A percentile compares a stretch with the other conserved stretches of the same genome.
phyloP scores from a whole-genome alignment of 1,284 basidiomycete species.

The Xanthoconium separans region DNA sequence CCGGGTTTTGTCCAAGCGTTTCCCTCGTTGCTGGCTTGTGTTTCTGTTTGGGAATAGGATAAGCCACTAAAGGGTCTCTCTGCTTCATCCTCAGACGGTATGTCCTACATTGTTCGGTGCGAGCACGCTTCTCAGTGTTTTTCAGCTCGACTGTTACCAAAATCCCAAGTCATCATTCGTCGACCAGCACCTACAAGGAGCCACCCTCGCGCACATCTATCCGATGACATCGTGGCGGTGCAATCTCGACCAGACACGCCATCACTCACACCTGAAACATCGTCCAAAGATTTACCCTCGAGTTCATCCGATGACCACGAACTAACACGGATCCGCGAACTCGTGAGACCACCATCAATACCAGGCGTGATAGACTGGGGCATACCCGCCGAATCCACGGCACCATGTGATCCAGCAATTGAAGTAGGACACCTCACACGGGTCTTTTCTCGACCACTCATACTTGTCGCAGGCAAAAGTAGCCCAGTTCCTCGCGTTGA shows the following conservation, averaged over 20 bases:
- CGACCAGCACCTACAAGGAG: slow-evolving; percentile 47
- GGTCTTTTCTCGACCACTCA: neutral
- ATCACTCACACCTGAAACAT: slow-evolving; percentile 14
- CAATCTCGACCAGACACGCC: slow-evolving; percentile 1
- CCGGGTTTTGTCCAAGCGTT: slow-evolving; percentile 44
- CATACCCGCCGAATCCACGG: slow-evolving; percentile 62
- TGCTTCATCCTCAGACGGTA: slow-evolving; percentile 50
- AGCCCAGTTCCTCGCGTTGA: slow-evolving; percentile 71
- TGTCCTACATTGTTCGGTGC: slow-evolving; percentile 1
- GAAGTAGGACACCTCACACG: slow-evolving; percentile 44
- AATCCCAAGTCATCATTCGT: slow-evolving; percentile 61
- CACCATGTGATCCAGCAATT: slow-evolving; percentile 58
- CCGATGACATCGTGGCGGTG: slow-evolving; percentile 38
- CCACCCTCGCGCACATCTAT: slow-evolving; percentile 48
- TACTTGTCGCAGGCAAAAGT: slow-evolving; percentile 64
- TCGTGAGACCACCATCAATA: slow-evolving; percentile 64
- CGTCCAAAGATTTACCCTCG: slow-evolving; percentile 12
- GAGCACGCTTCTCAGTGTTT: neutral
- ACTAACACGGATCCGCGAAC: slow-evolving; percentile 48
- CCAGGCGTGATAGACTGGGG: slow-evolving; percentile 73
- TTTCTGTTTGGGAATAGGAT: slow-evolving; percentile 66
- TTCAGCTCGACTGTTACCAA: slow-evolving; percentile 39
- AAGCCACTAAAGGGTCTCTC: slow-evolving; percentile 44
- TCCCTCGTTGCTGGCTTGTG: slow-evolving; percentile 66
- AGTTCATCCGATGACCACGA: slow-evolving; percentile 25